phyloP scores from a whole-genome alignment of 2,329 filamentous ascomycete genomes.

The Pestalotiopsis sp. region DNA sequence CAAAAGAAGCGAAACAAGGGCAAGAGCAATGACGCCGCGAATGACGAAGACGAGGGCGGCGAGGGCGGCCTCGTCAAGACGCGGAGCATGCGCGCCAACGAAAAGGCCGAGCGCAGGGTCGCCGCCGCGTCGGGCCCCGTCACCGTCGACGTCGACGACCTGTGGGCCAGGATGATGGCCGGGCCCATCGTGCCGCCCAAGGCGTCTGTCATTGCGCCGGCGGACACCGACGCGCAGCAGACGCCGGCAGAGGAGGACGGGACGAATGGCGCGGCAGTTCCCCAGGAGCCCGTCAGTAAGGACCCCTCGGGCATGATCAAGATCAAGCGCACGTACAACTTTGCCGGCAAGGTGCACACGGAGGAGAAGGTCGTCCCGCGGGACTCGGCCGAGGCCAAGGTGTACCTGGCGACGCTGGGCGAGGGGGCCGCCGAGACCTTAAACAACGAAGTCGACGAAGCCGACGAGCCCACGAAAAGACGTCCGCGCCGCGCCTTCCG shows the following conservation, averaged over 20 bases:
- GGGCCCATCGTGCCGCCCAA: slow-evolving; percentile 38
- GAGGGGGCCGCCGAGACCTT: slow-evolving; percentile 28
- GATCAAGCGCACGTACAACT: slow-evolving; percentile 74
- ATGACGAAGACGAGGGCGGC: slow-evolving; percentile 56
- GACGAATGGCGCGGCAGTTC: slow-evolving; percentile 3
- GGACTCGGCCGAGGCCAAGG: slow-evolving; percentile 66
- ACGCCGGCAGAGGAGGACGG: background rate
- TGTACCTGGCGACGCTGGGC: slow-evolving; percentile 60
- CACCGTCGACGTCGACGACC: slow-evolving; percentile 71
- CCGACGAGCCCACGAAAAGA: slow-evolving; percentile 39
- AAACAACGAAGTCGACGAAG: slow-evolving; percentile 25
- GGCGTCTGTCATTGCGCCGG: slow-evolving; percentile 19
- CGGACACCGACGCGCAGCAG: slow-evolving; percentile 16
- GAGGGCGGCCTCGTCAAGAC: slow-evolving; percentile 73
- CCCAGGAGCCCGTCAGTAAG: slow-evolving; percentile 23
- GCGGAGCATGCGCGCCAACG: slow-evolving; percentile 67
- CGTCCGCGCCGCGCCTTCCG: slow-evolving; percentile 59
- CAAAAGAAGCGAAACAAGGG: slow-evolving; percentile 47
- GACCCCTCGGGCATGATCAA: slow-evolving; percentile 49
- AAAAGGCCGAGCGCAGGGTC: slow-evolving; percentile 63
- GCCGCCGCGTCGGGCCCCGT: slow-evolving; percentile 58
- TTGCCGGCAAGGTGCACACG: slow-evolving; percentile 71
- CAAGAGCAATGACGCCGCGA: slow-evolving; percentile 33
- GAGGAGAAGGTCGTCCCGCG: slow-evolving; percentile 71
- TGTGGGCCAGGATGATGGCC: slow-evolving; percentile 69